Base-by-base conservation (phyloP, 2,329 filamentous ascomycete species). In the Trichoderma sp. region DNA sequence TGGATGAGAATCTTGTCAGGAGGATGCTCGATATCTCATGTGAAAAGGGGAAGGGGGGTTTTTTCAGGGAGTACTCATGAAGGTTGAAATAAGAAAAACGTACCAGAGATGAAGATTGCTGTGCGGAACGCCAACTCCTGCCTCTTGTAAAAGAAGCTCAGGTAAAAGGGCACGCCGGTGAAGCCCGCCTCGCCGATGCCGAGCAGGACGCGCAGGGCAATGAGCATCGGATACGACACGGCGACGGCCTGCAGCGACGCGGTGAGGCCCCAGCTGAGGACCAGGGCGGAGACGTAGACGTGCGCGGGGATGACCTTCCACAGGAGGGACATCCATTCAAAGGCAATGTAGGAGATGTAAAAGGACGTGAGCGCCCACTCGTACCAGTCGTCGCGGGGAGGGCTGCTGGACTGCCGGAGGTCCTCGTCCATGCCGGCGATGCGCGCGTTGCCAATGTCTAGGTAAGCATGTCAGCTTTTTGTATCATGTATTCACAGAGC, bases 81-180 rank as follows among this genome's bases (percentile, higher is more conserved):
- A n/a, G 7, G 5, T 2, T 28, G 28, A 51, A 51, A 30, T 5
- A 21, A 6, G 10, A 30, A 3, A 17, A 28, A 30, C 77, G 55
- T 72, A 83, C 81, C 91, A 0, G 91, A 93, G 62, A 97, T 88
- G 77, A 97, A 96, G 1, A 96, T 83, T 24, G 92, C 93, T 0
- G 91, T 95, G 44, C 93, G 83, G 67, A 95, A 89, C 0, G 93
- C 94, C 41, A 97, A 80, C 75, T 98, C 94, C 51, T 85, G 78
- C 43, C 85, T 76, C 71, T 81, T 84, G 74, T 85, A 89, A 75
- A 89, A 89, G 75, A 88, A 88, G 17, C 85, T 87, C 39, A 89
- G 76, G 69, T 88, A 89, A 66, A 86, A 85, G 0, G 87, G 87
- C 44, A 89, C 82, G 3, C 86, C 86, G 0, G 84, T 82, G 68